Evolutionary conservation across 176 grass and related monocot genomes (phyloP).

Genomic region (Eragrostis curvula): DNA sequence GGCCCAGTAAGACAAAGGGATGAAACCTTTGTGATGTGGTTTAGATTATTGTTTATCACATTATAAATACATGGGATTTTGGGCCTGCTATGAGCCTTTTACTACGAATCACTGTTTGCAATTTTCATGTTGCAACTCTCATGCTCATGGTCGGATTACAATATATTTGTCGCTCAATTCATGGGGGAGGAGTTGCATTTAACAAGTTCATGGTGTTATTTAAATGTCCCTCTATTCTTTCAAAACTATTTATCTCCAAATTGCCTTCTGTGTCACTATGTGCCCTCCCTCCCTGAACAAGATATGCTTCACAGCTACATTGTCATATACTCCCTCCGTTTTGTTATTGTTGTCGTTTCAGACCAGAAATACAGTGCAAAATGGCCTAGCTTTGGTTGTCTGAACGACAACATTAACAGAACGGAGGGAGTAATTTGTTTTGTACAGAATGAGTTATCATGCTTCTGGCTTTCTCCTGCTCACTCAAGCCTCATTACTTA

Average conservation of each 20-base stretch:
- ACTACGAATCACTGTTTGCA: neutral
- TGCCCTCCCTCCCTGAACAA: neutral
- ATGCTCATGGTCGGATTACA: neutral
- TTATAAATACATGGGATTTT: neutral
- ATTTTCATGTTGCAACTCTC: neutral
- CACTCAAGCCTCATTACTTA: neutral
- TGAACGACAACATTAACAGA: too few species aligned
- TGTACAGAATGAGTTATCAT: neutral
- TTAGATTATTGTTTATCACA: neutral
- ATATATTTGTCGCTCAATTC: neutral
- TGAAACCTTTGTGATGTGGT: neutral
- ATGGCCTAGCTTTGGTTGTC: too few species aligned
- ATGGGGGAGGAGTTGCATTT: neutral
- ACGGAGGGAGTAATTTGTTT: too few species aligned
- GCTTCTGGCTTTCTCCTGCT: neutral
- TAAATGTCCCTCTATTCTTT: slow-evolving; percentile 9
- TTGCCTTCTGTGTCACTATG: neutral
- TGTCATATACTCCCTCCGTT: too few species aligned
- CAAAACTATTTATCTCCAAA: neutral
- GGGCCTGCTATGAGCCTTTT: neutral
- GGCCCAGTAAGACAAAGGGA: neutral
- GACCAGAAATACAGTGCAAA: too few species aligned
- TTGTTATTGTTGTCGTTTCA: too few species aligned
- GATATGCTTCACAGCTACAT: neutral
- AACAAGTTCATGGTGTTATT: neutral